phyloP scores from a whole-genome alignment of 768 basidiomycete species.

The Hebeloma cylindrosporum region DNA sequence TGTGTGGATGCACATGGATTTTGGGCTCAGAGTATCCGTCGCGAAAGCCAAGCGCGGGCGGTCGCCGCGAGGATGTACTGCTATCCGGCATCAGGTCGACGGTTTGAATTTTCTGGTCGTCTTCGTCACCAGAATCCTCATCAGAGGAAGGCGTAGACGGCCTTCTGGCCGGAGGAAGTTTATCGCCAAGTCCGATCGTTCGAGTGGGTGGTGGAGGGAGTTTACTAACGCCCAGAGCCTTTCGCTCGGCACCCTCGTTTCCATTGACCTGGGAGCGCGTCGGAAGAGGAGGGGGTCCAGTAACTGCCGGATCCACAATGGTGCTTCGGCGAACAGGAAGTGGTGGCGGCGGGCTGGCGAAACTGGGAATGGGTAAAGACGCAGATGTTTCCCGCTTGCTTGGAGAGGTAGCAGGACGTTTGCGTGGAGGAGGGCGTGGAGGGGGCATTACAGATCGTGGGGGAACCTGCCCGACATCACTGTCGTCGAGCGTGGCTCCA shows the following conservation, averaged over 20 bases:
- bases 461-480: constrained; percentile 8
- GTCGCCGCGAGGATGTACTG: constrained; percentile 62
- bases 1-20: constrained; percentile 60
- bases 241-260: constrained; percentile 37
- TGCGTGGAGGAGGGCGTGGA: constrained; percentile 25
- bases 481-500: constrained; percentile 31
- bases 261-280: constrained; percentile 20
- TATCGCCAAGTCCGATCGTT: constrained; percentile 66
- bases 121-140: constrained; percentile 62
- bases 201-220: constrained; percentile 77
- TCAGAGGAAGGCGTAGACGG: constrained; percentile 43
- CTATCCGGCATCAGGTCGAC: constrained; percentile 65
- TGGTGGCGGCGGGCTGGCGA: constrained; percentile 39
- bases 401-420: constrained; percentile 24
- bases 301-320: constrained; percentile 9
- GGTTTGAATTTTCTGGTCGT: constrained; percentile 45
- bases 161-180: constrained; percentile 62
- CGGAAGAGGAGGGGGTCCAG: constrained; percentile 26
- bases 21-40: constrained; percentile 43
- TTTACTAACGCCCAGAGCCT: constrained; percentile 37
- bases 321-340: constrained; percentile 45
- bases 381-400: constrained; percentile 14
- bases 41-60: constrained; percentile 42
- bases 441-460: constrained; percentile 17
- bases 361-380: constrained; percentile 16